These are phyloP conservation scores for Euryodendron excelsum DNA, from an alignment of 148 eudicot genomes.

Conservation along the genomic window DNA sequence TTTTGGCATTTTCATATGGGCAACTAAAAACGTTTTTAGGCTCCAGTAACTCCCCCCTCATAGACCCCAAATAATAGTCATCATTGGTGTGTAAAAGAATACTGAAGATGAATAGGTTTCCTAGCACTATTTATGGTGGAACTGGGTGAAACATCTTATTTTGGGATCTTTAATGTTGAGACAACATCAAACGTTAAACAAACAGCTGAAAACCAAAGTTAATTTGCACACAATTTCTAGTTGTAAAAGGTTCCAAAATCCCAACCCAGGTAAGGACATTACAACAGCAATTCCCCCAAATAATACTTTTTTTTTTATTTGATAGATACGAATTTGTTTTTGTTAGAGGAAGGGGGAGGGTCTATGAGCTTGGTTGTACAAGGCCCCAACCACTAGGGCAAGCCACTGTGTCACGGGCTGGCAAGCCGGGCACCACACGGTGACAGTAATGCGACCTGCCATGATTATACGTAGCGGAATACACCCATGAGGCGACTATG, in stretches of 20 bases:
- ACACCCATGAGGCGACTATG: too few relatives aligned
- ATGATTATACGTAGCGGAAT: too few relatives aligned
- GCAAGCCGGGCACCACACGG: too few relatives aligned
- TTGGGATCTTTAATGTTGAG: background rate
- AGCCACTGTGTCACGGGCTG: too few relatives aligned
- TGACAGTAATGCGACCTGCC: too few relatives aligned
- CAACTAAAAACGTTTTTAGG: background rate
- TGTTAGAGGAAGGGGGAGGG: too few relatives aligned
- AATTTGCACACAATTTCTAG: background rate
- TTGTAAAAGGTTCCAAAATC: background rate
- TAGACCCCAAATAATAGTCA: background rate
- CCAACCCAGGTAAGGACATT: background rate
- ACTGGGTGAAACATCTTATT: background rate
- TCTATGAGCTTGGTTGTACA: too few relatives aligned
- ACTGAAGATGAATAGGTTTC: background rate
- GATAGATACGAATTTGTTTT: too few relatives aligned
- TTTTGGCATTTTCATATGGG: background rate
- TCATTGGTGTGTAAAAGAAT: background rate
- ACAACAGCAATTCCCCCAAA: background rate
- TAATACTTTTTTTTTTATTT: too few relatives aligned
- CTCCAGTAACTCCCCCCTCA: background rate
- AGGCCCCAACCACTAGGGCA: too few relatives aligned
- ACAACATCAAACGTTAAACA: background rate
- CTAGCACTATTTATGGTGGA: too few relatives aligned
- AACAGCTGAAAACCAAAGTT: background rate